Base-by-base conservation (phyloP, 2,329 filamentous ascomycete genomes). In the Didymella keratinophila region DNA sequence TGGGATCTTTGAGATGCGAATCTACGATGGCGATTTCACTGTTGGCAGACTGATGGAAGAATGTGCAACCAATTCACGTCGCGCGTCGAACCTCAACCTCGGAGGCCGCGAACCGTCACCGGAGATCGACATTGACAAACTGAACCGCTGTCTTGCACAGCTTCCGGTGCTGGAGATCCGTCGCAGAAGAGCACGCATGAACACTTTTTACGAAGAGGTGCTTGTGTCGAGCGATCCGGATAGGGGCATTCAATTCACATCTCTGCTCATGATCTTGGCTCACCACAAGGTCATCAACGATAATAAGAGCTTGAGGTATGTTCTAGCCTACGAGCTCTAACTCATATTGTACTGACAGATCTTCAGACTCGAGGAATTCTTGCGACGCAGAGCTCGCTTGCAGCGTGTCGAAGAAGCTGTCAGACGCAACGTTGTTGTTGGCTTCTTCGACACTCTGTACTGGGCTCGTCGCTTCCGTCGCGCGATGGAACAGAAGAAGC, bases 251-350 rank as follows among this genome's bases (percentile, higher is more conserved):
- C 89, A 91, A 0, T 99, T 99, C 76, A 95, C 92, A 3, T 89
- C 90, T 7, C 89, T 97, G 21, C 83, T 99, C 50, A 95, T 99
- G 90, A 96, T 96, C 60, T 83, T 99, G 56, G 94, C 96, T 32
- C 95, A 99, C 78, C 96, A 99, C 83, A 99, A 98, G 71, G 93
- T 99, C 71, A 99, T 99, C 75, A 97, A 89, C 67, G 95, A 99
- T 78, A 97, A 90, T 81, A 97, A 97, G 83, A 97, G 93, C 77
- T 81, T 99, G 72, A 89, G 86, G 89, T 91, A 80, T 73, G 66
- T 58, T 21, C 10, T 20, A 18, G 16, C n/a, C 14, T 3, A n/a
- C 3, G 18, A 18, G 4, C 16, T 43, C 4, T 14, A 27, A 14
- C 9, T 23, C n/a, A 7, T n/a, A 12, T 1, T 18, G 1, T 41